Evolutionary conservation across 176 grass and related monocot species (phyloP).

Genomic region (Carex littledalei): DNA sequence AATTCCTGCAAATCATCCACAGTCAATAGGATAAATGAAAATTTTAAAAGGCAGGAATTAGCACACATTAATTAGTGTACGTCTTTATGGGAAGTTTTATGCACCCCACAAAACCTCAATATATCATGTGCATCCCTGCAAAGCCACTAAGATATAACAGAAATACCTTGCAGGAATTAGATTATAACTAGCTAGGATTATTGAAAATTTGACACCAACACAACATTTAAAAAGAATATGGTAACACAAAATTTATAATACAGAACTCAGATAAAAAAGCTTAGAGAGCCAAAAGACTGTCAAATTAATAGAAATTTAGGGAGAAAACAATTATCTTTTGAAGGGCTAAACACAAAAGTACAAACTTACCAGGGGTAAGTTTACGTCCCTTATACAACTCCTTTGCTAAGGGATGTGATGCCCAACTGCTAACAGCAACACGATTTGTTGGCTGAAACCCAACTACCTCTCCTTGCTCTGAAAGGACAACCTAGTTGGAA

Average conservation of each 20-base stretch:
- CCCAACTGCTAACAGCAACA: slow-evolving; percentile 62
- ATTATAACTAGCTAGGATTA: neutral
- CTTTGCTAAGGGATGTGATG: slow-evolving; percentile 56
- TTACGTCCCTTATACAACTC: slow-evolving; percentile 48
- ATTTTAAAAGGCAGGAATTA: neutral
- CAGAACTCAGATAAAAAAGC: neutral
- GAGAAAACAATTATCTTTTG: neutral
- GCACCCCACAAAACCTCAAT: neutral
- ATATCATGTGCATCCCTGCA: neutral
- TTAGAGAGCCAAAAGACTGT: neutral
- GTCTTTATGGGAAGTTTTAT: neutral
- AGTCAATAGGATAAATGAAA: neutral
- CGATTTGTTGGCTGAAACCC: slow-evolving; percentile 88
- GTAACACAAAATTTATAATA: neutral
- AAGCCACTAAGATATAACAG: neutral
- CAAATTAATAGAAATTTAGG: neutral
- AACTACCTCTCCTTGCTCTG: slow-evolving; percentile 68
- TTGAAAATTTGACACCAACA: neutral
- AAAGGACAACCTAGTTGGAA: slow-evolving; percentile 59
- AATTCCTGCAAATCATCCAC: slow-evolving; percentile 36
- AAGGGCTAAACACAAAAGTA: neutral
- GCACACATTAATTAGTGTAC: neutral
- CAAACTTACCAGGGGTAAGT: slow-evolving; percentile 54
- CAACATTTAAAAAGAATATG: neutral
- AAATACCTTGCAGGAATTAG: neutral